phyloP scores from a whole-genome alignment of 2,329 filamentous ascomycete genomes.

The Calonectria montana region DNA sequence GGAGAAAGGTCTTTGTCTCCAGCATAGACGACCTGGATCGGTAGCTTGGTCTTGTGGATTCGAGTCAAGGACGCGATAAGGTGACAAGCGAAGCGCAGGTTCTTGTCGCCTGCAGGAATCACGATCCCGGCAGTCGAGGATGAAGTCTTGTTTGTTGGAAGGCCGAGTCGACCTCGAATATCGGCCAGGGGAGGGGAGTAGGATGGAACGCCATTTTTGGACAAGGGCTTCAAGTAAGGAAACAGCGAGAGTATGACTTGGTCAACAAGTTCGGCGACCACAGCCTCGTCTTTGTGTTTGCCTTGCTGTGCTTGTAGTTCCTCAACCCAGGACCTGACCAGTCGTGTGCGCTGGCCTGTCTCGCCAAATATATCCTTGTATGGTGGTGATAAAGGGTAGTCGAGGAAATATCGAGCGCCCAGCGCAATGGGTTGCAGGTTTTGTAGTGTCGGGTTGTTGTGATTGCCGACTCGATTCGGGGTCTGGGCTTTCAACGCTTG shows the following conservation, averaged over 20 bases:
- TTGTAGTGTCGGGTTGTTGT: not conserved
- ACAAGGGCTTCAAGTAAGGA: constrained; percentile 38
- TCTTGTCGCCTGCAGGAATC: constrained; percentile 47
- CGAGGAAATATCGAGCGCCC: constrained; percentile 39
- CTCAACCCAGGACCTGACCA: constrained; percentile 30
- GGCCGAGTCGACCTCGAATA: constrained; percentile 25
- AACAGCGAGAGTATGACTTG: constrained; percentile 30
- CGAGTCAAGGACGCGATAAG: constrained; percentile 46
- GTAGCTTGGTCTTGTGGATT: constrained; percentile 45
- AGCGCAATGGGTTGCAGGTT: constrained; percentile 17
- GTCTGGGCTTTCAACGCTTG: not conserved
- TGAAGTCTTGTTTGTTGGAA: constrained; percentile 25
- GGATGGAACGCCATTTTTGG: not conserved
- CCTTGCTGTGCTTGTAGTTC: constrained; percentile 15
- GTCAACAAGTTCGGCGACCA: constrained; percentile 19
- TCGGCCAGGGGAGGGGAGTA: constrained; percentile 28
- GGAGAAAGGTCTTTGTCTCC: constrained; percentile 47
- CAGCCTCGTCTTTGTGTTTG: not conserved
- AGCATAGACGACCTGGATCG: constrained; percentile 52
- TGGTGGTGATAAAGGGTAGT: constrained; percentile 43
- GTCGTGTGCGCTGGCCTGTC: constrained; percentile 43
- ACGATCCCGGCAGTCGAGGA: constrained; percentile 46
- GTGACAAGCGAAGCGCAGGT: constrained; percentile 50
- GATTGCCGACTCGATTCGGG: not conserved
- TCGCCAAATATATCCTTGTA: constrained; percentile 48